Evolutionary conservation across 257 asterid genomes (phyloP).

Genomic region (Rauvolfia tetraphylla): DNA sequence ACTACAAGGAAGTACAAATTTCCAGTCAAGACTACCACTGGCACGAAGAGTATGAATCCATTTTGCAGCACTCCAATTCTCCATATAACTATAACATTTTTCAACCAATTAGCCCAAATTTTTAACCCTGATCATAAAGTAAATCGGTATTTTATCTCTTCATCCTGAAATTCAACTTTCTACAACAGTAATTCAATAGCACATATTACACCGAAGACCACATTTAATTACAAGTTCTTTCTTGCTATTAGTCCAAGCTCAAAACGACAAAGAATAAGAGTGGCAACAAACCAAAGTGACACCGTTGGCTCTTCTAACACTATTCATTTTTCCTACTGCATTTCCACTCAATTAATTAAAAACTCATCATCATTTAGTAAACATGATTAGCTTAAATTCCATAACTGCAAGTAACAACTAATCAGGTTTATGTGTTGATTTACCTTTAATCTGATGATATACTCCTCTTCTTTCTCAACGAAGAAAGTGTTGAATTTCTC

Average conservation of each 20-base stretch:
- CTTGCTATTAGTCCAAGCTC: neutral
- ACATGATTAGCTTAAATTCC: neutral
- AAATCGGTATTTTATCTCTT: neutral
- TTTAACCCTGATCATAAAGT: neutral
- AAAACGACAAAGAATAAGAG: neutral
- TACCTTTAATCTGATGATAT: constrained; percentile 79
- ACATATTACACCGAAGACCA: neutral
- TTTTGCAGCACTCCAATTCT: neutral
- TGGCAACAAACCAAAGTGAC: neutral
- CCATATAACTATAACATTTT: neutral
- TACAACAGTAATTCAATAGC: neutral
- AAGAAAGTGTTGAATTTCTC: constrained; percentile 88
- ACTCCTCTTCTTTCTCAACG: constrained; percentile 88
- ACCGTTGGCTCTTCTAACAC: neutral
- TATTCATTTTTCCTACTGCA: neutral
- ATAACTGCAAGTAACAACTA: neutral
- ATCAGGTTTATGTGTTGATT: neutral
- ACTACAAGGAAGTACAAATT: no score
- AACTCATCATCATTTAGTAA: neutral
- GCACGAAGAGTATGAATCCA: neutral
- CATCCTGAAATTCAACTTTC: neutral
- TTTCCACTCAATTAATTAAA: neutral
- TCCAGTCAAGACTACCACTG: neutral
- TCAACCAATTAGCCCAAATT: neutral
- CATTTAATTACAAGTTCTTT: neutral